Percentiles rank a stretch among this genome's conserved stretches.
Conservation (phyloP, 352 stramenopile genomes). For the Phytophthora pini region DNA sequence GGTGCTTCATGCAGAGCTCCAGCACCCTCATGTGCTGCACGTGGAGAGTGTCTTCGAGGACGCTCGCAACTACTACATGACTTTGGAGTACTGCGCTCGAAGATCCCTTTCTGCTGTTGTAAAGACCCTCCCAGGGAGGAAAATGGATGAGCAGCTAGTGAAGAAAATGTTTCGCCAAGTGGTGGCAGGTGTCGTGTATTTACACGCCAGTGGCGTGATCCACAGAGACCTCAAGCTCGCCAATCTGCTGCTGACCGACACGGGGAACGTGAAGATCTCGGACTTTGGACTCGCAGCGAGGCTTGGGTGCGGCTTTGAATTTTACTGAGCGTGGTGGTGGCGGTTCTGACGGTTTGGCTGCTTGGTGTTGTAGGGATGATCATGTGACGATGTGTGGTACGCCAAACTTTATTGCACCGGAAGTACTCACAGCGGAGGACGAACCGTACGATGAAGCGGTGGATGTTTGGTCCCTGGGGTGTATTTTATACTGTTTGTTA, state of each 20-base stretch:
- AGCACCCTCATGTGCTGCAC: slow-evolving; percentile 61
- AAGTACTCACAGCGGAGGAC: slow-evolving; percentile 56
- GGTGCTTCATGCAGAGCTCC: slow-evolving; percentile 66
- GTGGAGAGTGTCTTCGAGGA: slow-evolving; percentile 79
- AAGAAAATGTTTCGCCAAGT: slow-evolving; percentile 68
- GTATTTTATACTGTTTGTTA: slow-evolving; percentile 78
- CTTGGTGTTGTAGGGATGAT: slow-evolving; percentile 39
- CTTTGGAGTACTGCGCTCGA: slow-evolving; percentile 66
- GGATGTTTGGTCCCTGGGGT: slow-evolving; percentile 85
- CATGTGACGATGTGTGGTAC: slow-evolving; percentile 81
- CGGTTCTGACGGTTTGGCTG: background rate
- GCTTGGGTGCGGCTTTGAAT: slow-evolving; percentile 38
- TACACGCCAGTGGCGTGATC: slow-evolving; percentile 70
- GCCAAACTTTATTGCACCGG: slow-evolving; percentile 85
- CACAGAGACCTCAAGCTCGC: slow-evolving; percentile 83
- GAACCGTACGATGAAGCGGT: slow-evolving; percentile 66
- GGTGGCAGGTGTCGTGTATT: slow-evolving; percentile 58
- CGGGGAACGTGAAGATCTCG: slow-evolving; percentile 70
- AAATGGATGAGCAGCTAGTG: slow-evolving; percentile 49
- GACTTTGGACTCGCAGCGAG: slow-evolving; percentile 78
- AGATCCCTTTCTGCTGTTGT: slow-evolving; percentile 58
- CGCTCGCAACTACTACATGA: slow-evolving; percentile 78
- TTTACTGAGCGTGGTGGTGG: background rate
- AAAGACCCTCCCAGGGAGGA: slow-evolving; percentile 38
- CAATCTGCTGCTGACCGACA: slow-evolving; percentile 68